A percentile compares a stretch with the other conserved stretches of the same genome.
Conservation (phyloP, 2,329 filamentous ascomycete genomes). For the Fusarium avenaceum region DNA sequence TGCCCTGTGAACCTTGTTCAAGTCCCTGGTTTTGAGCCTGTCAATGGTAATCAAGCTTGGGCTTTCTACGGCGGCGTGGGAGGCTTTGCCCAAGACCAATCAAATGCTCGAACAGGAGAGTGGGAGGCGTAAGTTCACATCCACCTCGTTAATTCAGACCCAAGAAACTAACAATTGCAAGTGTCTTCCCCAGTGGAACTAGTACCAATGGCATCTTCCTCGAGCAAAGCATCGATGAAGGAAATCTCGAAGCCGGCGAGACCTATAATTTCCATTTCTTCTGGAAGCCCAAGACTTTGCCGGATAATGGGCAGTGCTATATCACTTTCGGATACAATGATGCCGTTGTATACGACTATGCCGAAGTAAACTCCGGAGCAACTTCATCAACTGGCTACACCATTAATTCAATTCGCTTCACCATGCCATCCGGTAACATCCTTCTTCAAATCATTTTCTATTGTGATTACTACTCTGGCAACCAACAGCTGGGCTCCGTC, state of each 20-base stretch:
- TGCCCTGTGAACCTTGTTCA: not conserved
- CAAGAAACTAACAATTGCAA: not conserved
- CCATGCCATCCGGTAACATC: not conserved
- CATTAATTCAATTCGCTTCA: not conserved
- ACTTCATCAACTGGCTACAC: constrained; percentile 17
- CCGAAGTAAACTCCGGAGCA: not conserved
- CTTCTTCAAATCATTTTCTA: not conserved
- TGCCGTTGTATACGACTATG: rapidly evolving
- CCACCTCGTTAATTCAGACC: rapidly evolving
- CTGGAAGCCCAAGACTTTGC: not conserved
- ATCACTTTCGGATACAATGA: not conserved
- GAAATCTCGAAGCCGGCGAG: not conserved
- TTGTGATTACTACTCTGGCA: not conserved
- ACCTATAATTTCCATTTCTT: constrained; percentile 11
- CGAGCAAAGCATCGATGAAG: not conserved
- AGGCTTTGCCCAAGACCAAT: not conserved
- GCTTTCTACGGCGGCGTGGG: not conserved
- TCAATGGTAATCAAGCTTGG: not conserved
- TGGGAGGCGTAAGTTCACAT: constrained; percentile 5
- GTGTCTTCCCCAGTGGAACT: not conserved
- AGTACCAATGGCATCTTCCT: rapidly evolving
- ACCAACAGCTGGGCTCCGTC: not conserved
- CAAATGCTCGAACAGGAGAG: constrained; percentile 8
- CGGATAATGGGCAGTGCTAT: not conserved
- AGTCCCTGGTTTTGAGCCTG: not conserved